Conservation (phyloP, 2,329 filamentous ascomycete genomes). For the Diaporthe capsici region DNA sequence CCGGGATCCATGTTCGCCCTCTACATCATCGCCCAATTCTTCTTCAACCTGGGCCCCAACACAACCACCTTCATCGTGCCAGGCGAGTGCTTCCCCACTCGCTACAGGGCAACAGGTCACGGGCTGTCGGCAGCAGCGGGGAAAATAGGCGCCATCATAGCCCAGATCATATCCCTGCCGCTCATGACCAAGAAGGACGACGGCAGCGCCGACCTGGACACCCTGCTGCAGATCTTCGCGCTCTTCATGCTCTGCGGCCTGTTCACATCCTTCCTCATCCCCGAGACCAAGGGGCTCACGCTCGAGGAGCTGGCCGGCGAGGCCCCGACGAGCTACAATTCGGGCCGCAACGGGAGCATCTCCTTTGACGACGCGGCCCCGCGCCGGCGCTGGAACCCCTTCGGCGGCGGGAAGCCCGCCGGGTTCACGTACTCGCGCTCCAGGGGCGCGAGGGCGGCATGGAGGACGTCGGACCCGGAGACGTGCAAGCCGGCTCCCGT, state of each 20-base stretch:
- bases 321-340: constrained; percentile 70
- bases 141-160: constrained; percentile 77
- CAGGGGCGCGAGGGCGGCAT: constrained; percentile 45
- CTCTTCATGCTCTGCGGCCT: constrained; percentile 84
- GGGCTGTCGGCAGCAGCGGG: constrained; percentile 76
- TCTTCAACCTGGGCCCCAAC: constrained; percentile 77
- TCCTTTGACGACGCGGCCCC: constrained; percentile 46
- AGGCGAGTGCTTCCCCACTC: constrained; percentile 75
- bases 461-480: constrained; percentile 46
- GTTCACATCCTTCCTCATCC: constrained; percentile 78
- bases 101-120: constrained; percentile 74
- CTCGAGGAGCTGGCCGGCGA: constrained; percentile 80
- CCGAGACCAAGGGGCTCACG: constrained; percentile 82
- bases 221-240: constrained; percentile 83
- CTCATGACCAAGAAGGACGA: constrained; percentile 67
- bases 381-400: constrained; percentile 59
- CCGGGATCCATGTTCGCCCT: constrained; percentile 68
- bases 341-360: constrained; percentile 65
- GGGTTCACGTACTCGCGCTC: constrained; percentile 63
- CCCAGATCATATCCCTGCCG: constrained; percentile 75
- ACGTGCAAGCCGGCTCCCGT: constrained; percentile 40
- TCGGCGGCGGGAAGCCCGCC: constrained; percentile 64
- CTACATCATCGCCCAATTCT: constrained; percentile 75
- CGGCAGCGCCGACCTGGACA: constrained; percentile 57
- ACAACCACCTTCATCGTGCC: constrained; percentile 77